Evolutionary conservation across 495 filamentous ascomycete species (phyloP), one percentile per base, ranked within the genome.

Genomic region (Annulohypoxylon stygium): DNA sequence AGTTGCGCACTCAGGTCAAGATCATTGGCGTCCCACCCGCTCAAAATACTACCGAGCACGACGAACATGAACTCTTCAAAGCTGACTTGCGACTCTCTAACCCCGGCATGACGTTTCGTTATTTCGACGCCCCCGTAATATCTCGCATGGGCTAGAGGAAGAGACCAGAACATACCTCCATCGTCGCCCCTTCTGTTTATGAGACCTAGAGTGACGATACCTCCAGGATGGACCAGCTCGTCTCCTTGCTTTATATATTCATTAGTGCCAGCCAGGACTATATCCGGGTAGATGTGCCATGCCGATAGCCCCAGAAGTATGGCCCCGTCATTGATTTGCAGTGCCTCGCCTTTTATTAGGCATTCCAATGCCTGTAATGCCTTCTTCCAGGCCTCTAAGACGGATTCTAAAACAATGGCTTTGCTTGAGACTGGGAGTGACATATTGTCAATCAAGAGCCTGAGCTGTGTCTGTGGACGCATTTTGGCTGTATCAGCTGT

Each of bases 281-380:
- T 53, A 50, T 82, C 74, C 4, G 81, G 81, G 67, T 78, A 82
- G 2, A 83, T n/a, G 73, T 83, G 81, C 81, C 81, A 83, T 3
- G 81, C 75, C 6, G 67, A 68, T 2, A 83, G 55, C 8, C 48
- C 81, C 2, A 82, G 39, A 14, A 83, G 61, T 14, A 74, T 50
- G 1, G 73, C 70, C n/a, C 79, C 74, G 57, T 77, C 61, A 11
- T 65, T 36, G n/a, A 73, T 67, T 14, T 34, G 34, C 34, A 82
- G 74, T 14, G 78, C 70, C 2, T 68, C 43, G 9, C 75, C 74
- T 0, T 26, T 39, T 6, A 81, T 14, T 3, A 83, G 61, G 9
- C 67, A 70, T 11, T 82, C 75, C 26, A 83, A 45, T 5, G 69
- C 34, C 23, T 26, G 6, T 61, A 79, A 47, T 1, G 80, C 64